Conservation (phyloP, 2,329 filamentous ascomycete species). For the Ambrosiella beaveri region DNA sequence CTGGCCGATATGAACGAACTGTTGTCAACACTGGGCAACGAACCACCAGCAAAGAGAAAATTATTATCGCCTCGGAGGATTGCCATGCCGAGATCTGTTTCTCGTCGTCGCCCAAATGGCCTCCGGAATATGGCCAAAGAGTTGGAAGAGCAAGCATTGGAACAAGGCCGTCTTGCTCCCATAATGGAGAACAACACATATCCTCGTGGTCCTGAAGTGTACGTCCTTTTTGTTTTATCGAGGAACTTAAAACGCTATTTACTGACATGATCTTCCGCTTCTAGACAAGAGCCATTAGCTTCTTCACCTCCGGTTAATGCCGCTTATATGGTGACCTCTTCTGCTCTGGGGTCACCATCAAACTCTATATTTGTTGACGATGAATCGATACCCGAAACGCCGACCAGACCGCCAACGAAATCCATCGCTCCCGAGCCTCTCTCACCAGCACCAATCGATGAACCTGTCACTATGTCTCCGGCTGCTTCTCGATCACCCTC, state of each 20-base stretch:
- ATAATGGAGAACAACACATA: slow-evolving; percentile 55
- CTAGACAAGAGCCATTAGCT: slow-evolving; percentile 5
- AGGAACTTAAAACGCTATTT: neutral
- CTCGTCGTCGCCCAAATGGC: slow-evolving; percentile 31
- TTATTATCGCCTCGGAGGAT: slow-evolving; percentile 25
- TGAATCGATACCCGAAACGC: slow-evolving; percentile 19
- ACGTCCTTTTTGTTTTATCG: slow-evolving; percentile 19
- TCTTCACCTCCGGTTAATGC: slow-evolving; percentile 17
- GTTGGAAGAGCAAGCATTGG: slow-evolving; percentile 30
- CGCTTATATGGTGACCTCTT: slow-evolving; percentile 38
- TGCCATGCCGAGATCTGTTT: slow-evolving; percentile 25
- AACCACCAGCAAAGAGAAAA: slow-evolving; percentile 36
- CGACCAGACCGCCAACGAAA: slow-evolving; percentile 3
- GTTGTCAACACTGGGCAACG: slow-evolving; percentile 46
- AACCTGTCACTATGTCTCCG: neutral
- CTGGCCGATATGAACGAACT: slow-evolving; percentile 52
- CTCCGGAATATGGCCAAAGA: slow-evolving; percentile 40
- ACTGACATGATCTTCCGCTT: neutral
- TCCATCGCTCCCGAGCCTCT: neutral
- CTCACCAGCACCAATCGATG: neutral
- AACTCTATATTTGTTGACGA: slow-evolving; percentile 41
- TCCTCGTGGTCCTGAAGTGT: slow-evolving; percentile 53
- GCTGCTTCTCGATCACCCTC: neutral
- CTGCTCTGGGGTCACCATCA: slow-evolving; percentile 49
- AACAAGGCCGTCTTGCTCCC: slow-evolving; percentile 42